Percentiles rank a stretch among this genome's conserved stretches.
Conservation (phyloP, 495 filamentous ascomycete species). For the Penicillium lagena region DNA sequence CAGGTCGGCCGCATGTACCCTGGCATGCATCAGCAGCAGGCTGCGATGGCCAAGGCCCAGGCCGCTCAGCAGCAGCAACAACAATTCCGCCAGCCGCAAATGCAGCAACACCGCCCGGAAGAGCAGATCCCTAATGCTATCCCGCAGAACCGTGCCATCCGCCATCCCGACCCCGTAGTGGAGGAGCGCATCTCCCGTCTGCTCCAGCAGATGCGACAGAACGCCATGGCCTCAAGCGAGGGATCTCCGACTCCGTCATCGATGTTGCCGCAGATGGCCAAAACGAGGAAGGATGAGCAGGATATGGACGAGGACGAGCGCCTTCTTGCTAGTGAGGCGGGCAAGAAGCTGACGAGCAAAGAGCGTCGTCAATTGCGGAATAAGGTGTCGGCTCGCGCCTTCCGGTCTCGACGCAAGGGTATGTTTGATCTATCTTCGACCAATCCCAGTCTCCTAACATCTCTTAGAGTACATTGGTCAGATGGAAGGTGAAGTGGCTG, state of each 20-base stretch:
- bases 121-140: slow-evolving; percentile 23
- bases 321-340: slow-evolving; percentile 87
- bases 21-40: slow-evolving; percentile 87
- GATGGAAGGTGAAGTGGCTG: slow-evolving; percentile 78
- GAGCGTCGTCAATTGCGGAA: slow-evolving; percentile 91
- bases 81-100: slow-evolving; percentile 53
- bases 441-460: slow-evolving; percentile 33
- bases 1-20: slow-evolving; percentile 72
- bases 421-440: slow-evolving; percentile 19
- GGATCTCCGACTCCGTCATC: slow-evolving; percentile 38
- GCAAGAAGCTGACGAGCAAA: slow-evolving; percentile 93
- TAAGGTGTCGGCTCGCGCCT: slow-evolving; percentile 95
- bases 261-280: slow-evolving; percentile 42
- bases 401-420: slow-evolving; percentile 96
- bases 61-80: slow-evolving; percentile 65
- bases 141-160: slow-evolving; percentile 36
- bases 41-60: slow-evolving; percentile 75
- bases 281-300: slow-evolving; percentile 82
- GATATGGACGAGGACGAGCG: slow-evolving; percentile 99
- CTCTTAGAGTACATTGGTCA: slow-evolving; percentile 83
- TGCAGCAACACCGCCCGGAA: slow-evolving; percentile 33
- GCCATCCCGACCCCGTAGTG: slow-evolving; percentile 58
- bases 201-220: slow-evolving; percentile 75
- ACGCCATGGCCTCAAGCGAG: slow-evolving; percentile 48
- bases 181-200: slow-evolving; percentile 84